phyloP scores from a whole-genome alignment of 306 rosid genomes.

The Quercus bicolor region DNA sequence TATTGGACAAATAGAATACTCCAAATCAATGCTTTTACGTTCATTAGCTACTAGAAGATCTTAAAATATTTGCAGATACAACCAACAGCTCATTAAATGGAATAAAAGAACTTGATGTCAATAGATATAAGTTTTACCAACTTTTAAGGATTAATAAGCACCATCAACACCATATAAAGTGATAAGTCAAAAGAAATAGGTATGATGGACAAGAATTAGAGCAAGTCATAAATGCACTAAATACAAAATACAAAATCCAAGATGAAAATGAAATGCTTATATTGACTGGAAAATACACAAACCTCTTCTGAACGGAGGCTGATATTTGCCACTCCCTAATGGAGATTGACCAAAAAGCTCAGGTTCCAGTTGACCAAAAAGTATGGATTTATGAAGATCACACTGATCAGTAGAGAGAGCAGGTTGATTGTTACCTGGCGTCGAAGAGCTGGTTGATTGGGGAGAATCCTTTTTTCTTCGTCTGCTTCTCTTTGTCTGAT shows the following conservation, averaged over 20 bases:
- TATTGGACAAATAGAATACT: not conserved
- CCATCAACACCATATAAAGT: not conserved
- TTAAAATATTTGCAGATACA: not conserved
- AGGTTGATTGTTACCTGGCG: not conserved
- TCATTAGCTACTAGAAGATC: too few species aligned
- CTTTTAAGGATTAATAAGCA: not conserved
- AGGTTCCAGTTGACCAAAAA: not conserved
- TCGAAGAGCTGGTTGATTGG: not conserved
- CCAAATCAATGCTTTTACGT: too few species aligned
- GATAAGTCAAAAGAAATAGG: not conserved
- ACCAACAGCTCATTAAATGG: not conserved
- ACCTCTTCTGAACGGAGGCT: not conserved
- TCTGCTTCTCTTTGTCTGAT: not conserved
- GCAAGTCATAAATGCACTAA: not conserved
- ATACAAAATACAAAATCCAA: not conserved
- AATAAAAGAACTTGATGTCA: not conserved
- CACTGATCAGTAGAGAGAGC: not conserved
- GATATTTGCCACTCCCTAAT: not conserved
- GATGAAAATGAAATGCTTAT: not conserved
- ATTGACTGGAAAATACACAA: not conserved
- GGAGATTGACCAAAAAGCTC: not conserved
- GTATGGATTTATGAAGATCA: not conserved
- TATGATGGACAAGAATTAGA: not conserved
- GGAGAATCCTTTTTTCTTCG: not conserved
- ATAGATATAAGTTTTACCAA: not conserved